Conservation (phyloP, 352 stramenopile genomes). For the Phytopythium mirpurense region DNA sequence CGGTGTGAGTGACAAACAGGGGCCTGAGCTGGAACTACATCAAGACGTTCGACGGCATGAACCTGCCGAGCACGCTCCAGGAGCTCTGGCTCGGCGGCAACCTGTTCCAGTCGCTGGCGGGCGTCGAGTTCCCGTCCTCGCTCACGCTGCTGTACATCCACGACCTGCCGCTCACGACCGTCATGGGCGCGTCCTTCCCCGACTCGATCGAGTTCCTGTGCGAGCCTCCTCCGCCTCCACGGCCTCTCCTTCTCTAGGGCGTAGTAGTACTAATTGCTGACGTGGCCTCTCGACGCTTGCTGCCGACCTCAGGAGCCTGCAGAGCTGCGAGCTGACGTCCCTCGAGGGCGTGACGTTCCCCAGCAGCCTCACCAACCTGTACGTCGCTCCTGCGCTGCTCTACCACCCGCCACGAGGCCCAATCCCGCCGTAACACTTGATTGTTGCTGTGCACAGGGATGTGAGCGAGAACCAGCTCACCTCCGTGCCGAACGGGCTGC, state of each 20-base stretch:
- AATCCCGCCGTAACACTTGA: no score
- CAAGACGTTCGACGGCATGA: conserved; percentile 52
- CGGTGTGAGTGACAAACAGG: conserved; percentile 14
- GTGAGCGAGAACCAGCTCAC: conserved; percentile 42
- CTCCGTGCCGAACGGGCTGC: conserved; percentile 22
- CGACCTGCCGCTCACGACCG: conserved; percentile 40
- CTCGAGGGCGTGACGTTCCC: conserved; percentile 41
- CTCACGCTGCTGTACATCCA: conserved; percentile 68
- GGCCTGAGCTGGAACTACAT: conserved; percentile 68
- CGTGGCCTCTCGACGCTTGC: neutral
- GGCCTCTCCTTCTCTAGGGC: neutral
- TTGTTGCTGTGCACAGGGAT: conserved; percentile 23
- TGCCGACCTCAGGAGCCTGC: conserved; percentile 21
- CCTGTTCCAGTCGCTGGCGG: conserved; percentile 50
- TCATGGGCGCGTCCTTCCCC: conserved; percentile 40
- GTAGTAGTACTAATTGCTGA: neutral
- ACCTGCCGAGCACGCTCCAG: conserved; percentile 36
- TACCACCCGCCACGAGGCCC: no score
- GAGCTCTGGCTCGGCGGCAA: conserved; percentile 66
- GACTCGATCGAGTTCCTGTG: conserved; percentile 35
- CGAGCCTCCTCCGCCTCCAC: neutral
- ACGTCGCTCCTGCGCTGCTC: conserved; percentile 16
- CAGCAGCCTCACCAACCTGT: conserved; percentile 43
- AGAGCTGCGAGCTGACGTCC: conserved; percentile 34
- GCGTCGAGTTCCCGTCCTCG: conserved; percentile 33